Evolutionary conservation across 768 basidiomycete species (phyloP).

Genomic region (Mycena filopes): DNA sequence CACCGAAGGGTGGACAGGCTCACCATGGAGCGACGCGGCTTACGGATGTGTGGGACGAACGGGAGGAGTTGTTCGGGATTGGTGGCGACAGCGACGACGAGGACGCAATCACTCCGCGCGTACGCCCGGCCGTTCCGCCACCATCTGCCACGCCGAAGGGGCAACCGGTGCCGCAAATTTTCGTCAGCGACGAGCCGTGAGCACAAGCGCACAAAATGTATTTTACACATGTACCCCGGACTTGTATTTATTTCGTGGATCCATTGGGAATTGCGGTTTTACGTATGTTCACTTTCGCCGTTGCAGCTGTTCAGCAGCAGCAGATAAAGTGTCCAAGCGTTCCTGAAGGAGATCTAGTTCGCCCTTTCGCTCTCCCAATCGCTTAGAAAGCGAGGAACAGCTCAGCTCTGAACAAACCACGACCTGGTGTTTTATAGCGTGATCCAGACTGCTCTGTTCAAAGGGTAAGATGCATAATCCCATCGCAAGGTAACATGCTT

Average conservation of each 20-base stretch:
- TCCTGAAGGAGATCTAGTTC: constrained; percentile 57
- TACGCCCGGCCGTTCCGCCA: constrained; percentile 38
- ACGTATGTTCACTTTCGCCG: constrained; percentile 27
- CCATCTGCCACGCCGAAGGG: constrained; percentile 31
- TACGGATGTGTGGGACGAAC: constrained; percentile 80
- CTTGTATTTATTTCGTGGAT: constrained; percentile 15
- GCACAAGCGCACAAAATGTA: constrained; percentile 15
- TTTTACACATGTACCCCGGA: constrained; percentile 24
- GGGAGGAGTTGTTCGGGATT: constrained; percentile 78
- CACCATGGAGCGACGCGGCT: constrained; percentile 47
- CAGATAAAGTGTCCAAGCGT: constrained; percentile 54
- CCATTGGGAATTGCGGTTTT: neutral
- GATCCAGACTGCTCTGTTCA: constrained; percentile 56
- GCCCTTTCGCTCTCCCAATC: constrained; percentile 52
- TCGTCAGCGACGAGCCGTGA: constrained; percentile 21
- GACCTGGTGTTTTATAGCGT: constrained; percentile 63
- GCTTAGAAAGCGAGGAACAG: no score
- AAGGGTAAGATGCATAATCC: neutral
- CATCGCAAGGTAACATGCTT: constrained; percentile 11
- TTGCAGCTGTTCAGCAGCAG: constrained; percentile 43
- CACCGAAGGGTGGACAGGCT: constrained; percentile 43
- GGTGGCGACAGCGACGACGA: constrained; percentile 74
- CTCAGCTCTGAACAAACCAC: constrained; percentile 54
- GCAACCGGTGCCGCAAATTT: constrained; percentile 38
- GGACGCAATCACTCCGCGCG: constrained; percentile 38